Conservation (phyloP, 176 grass and related monocot species). For the Zoysia japonica region DNA sequence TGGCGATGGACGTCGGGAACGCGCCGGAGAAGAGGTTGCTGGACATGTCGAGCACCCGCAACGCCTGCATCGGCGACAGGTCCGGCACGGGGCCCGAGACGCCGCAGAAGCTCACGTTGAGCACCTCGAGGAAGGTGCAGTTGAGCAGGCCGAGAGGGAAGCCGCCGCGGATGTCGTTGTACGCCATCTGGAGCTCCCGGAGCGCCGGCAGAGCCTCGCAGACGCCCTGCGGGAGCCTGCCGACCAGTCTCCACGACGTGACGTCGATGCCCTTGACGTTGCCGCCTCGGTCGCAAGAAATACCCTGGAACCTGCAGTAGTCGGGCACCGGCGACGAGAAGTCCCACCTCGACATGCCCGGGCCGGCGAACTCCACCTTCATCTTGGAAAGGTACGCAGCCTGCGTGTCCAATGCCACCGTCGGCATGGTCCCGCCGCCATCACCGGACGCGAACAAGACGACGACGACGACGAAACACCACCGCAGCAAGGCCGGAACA, state of each 20-base stretch:
- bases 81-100: slow-evolving; percentile 67
- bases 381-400: slow-evolving; percentile 58
- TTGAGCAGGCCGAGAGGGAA: slow-evolving; percentile 59
- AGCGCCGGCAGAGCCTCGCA: slow-evolving; percentile 64
- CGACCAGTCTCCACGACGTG: slow-evolving; percentile 64
- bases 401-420: slow-evolving; percentile 48
- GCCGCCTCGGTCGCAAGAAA: slow-evolving; percentile 35
- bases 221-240: slow-evolving; percentile 53
- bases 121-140: slow-evolving; percentile 67
- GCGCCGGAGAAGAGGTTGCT: slow-evolving; percentile 72
- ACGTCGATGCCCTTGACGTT: slow-evolving; percentile 70
- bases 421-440: neutral
- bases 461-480: neutral
- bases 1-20: slow-evolving; percentile 66
- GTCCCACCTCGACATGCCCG: slow-evolving; percentile 74
- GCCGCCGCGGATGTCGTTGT: slow-evolving; percentile 63
- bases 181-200: slow-evolving; percentile 49
- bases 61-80: slow-evolving; percentile 46
- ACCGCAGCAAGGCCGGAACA: slow-evolving; percentile 29
- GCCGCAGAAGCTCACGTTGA: slow-evolving; percentile 67
- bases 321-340: slow-evolving; percentile 28
- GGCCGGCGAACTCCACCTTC: slow-evolving; percentile 65
- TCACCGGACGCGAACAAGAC: neutral
- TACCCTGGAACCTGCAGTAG: slow-evolving; percentile 62
- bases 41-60: slow-evolving; percentile 62